Percentiles rank a stretch among this genome's conserved stretches.
These are phyloP conservation scores for Teunomyces panamensis DNA, from an alignment of 805 yeast species.

Conservation along the genomic window DNA sequence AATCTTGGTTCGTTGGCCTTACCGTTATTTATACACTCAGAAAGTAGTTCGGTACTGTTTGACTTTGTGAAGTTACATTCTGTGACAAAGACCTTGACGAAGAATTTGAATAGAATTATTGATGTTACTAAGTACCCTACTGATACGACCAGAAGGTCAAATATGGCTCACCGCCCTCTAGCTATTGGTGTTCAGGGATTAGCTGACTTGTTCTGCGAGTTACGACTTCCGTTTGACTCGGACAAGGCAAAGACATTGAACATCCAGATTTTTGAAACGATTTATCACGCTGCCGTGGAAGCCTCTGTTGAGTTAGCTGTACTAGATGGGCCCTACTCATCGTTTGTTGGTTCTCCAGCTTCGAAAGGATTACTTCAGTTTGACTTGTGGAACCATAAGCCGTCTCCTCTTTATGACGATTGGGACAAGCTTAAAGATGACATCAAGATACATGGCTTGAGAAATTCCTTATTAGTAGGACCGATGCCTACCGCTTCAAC, in stretches of 20 bases:
- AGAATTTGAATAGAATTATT: slow-evolving; percentile 77
- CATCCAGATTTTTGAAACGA: slow-evolving; percentile 88
- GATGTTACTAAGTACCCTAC: slow-evolving; percentile 87
- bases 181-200: slow-evolving; percentile 99
- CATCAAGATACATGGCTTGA: slow-evolving; percentile 62
- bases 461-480: slow-evolving; percentile 86
- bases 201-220: slow-evolving; percentile 80
- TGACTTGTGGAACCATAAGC: slow-evolving; percentile 82
- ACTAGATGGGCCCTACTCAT: slow-evolving; percentile 63
- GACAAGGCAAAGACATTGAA: slow-evolving; percentile 72
- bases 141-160: slow-evolving; percentile 68
- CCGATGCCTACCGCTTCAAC: slow-evolving; percentile 99
- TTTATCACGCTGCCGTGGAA: slow-evolving; percentile 91
- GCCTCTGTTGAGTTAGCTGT: slow-evolving; percentile 79
- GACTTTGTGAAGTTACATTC: slow-evolving; percentile 74
- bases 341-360: slow-evolving; percentile 85
- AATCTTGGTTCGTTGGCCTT: slow-evolving; percentile 88
- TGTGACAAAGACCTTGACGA: slow-evolving; percentile 72
- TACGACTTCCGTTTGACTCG: slow-evolving; percentile 86
- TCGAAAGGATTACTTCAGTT: slow-evolving; percentile 81
- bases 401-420: slow-evolving; percentile 73
- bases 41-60: slow-evolving; percentile 40
- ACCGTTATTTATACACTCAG: slow-evolving; percentile 60
- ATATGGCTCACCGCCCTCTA: slow-evolving; percentile 83
- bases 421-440: slow-evolving; percentile 72